These are phyloP conservation scores for Singerocomus rubriflavus DNA, from an alignment of 1,284 basidiomycete species.

Conservation along the genomic window DNA sequence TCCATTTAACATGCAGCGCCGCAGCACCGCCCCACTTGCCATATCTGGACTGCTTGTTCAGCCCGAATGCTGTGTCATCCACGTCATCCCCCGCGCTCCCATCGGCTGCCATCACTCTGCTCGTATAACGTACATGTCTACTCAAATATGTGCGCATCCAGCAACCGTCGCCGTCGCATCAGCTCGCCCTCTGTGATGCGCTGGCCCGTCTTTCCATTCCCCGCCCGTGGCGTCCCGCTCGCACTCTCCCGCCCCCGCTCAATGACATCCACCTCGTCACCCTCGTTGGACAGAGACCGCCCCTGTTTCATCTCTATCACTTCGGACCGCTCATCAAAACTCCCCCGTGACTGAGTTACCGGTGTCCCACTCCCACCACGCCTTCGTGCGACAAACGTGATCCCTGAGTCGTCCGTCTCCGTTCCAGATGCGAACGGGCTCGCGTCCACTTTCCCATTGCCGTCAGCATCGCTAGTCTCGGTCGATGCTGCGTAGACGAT, in stretches of 20 bases:
- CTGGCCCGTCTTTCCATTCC: constrained; percentile 51
- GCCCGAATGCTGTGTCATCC: constrained; percentile 20
- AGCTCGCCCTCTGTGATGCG: constrained; percentile 76
- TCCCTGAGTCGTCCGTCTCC: constrained; percentile 62
- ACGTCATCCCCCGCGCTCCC: neutral
- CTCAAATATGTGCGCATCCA: constrained; percentile 58
- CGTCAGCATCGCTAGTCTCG: constrained; percentile 5
- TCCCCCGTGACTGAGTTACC: constrained; percentile 14
- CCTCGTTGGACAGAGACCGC: constrained; percentile 7
- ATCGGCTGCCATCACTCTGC: no score
- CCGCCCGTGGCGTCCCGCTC: constrained; percentile 31
- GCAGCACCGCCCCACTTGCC: constrained; percentile 32
- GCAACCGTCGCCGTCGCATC: constrained; percentile 69
- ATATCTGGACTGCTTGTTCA: constrained; percentile 14
- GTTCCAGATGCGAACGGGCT: constrained; percentile 45
- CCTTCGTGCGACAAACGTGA: constrained; percentile 69
- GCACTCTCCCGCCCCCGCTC: constrained; percentile 27
- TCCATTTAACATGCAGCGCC: constrained; percentile 34
- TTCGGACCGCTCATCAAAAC: constrained; percentile 23
- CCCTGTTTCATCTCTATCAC: constrained; percentile 21
- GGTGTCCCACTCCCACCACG: constrained; percentile 29
- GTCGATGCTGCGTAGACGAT: neutral
- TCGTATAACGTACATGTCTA: neutral
- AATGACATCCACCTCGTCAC: constrained; percentile 2
- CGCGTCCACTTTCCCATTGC: constrained; percentile 15